These are phyloP conservation scores for Cucumis hystrix DNA, from an alignment of 306 rosid genomes.

Conservation along the genomic window DNA sequence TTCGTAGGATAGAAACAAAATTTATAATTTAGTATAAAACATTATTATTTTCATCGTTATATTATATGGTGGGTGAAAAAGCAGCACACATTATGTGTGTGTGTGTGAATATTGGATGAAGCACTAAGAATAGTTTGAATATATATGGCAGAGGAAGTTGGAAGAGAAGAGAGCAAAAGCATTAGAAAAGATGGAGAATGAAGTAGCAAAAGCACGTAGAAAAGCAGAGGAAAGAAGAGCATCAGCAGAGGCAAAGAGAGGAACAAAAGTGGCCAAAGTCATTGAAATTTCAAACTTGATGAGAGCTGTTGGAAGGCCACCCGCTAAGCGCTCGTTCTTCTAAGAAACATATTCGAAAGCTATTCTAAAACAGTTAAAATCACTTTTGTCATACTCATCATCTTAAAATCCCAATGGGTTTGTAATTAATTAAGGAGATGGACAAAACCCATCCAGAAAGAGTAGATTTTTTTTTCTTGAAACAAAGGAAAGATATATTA, in stretches of 20 bases:
- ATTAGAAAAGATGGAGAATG: slow-evolving; percentile 73
- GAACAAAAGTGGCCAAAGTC: slow-evolving; percentile 74
- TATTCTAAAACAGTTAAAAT: too few species aligned
- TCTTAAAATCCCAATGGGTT: neutral
- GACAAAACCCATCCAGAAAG: neutral
- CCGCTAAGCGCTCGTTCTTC: slow-evolving; percentile 78
- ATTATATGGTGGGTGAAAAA: neutral
- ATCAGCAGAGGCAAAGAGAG: slow-evolving; percentile 83
- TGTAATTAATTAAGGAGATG: neutral
- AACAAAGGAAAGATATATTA: neutral
- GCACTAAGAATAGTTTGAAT: neutral
- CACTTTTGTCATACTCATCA: too few species aligned
- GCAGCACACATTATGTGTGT: too few species aligned
- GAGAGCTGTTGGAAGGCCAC: slow-evolving; percentile 92
- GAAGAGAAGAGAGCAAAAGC: slow-evolving; percentile 92
- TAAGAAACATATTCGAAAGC: neutral
- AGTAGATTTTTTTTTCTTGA: neutral
- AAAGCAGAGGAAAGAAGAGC: slow-evolving; percentile 89
- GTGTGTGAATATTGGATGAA: neutral
- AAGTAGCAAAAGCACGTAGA: slow-evolving; percentile 68
- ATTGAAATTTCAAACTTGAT: slow-evolving; percentile 62
- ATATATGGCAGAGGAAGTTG: slow-evolving; percentile 54
- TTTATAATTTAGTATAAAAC: too few species aligned
- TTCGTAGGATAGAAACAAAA: too few species aligned
- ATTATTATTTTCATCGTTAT: neutral